These are phyloP conservation scores for Mycena kentingensis DNA, from an alignment of 768 basidiomycete genomes.

Conservation along the genomic window DNA sequence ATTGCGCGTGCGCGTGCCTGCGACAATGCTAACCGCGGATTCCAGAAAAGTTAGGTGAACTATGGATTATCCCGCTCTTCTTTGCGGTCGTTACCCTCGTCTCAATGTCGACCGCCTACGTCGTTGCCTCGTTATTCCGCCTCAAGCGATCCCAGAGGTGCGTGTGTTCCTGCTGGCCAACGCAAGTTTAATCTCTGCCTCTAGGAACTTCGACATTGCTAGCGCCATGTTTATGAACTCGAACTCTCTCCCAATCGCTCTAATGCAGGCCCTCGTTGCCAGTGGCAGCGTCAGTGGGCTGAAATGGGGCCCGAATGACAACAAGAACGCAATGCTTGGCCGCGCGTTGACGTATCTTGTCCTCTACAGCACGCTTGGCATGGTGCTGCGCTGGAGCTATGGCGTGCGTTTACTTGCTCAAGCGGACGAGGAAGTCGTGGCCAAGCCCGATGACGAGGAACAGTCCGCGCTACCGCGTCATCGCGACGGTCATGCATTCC, in stretches of 20 bases:
- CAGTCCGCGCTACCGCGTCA: slow-evolving; percentile 2
- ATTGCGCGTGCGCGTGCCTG: no score
- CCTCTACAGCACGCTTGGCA: slow-evolving; percentile 91
- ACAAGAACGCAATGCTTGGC: slow-evolving; percentile 86
- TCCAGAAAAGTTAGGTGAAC: slow-evolving; percentile 75
- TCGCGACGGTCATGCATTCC: slow-evolving; percentile 7
- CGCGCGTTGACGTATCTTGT: slow-evolving; percentile 89
- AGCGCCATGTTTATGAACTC: slow-evolving; percentile 93
- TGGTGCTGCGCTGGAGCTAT: slow-evolving; percentile 94
- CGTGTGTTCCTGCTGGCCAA: no score
- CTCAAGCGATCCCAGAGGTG: slow-evolving; percentile 79
- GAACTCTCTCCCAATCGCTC: slow-evolving; percentile 91
- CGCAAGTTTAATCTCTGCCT: no score
- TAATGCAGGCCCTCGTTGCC: slow-evolving; percentile 87
- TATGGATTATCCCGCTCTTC: slow-evolving; percentile 87
- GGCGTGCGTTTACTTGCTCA: slow-evolving; percentile 81
- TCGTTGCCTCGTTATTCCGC: slow-evolving; percentile 61
- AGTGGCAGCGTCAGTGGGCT: slow-evolving; percentile 82
- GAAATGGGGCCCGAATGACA: slow-evolving; percentile 82
- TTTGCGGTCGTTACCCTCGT: slow-evolving; percentile 75
- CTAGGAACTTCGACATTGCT: slow-evolving; percentile 76
- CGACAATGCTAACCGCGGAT: no score
- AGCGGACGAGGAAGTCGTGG: slow-evolving; percentile 51
- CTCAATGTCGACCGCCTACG: slow-evolving; percentile 69
- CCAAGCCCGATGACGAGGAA: slow-evolving; percentile 25